phyloP scores from a whole-genome alignment of 306 rosid genomes.

The Delonix regia region DNA sequence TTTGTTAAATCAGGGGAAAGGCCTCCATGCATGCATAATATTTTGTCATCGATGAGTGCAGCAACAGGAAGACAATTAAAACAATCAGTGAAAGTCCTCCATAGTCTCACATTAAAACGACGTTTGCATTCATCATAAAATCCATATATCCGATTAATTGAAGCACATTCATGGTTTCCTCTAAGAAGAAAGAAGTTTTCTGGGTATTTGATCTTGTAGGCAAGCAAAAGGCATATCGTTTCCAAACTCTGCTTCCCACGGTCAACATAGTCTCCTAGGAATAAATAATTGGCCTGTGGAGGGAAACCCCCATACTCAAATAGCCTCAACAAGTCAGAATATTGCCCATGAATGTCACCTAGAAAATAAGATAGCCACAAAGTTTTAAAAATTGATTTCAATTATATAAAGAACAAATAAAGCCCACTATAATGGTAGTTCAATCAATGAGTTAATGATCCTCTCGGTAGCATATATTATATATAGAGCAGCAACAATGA shows the following conservation, averaged over 20 bases:
- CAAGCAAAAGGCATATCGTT: constrained; percentile 47
- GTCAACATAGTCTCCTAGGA: constrained; percentile 48
- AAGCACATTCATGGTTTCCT: constrained; percentile 49
- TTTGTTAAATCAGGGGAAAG: constrained; percentile 41
- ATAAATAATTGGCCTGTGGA: constrained; percentile 47
- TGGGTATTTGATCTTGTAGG: constrained; percentile 47
- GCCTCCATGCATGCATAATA: constrained; percentile 49
- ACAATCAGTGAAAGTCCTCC: constrained; percentile 45
- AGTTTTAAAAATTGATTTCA: not conserved
- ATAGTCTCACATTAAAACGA: constrained; percentile 40
- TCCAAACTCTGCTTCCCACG: constrained; percentile 52
- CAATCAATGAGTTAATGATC: not conserved
- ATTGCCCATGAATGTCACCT: constrained; percentile 51
- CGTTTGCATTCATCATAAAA: constrained; percentile 48
- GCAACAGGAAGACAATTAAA: constrained; percentile 46
- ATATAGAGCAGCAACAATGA: not conserved
- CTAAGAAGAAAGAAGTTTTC: constrained; percentile 44
- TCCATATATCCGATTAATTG: constrained; percentile 40
- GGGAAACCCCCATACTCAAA: constrained; percentile 52
- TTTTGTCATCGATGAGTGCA: constrained; percentile 42
- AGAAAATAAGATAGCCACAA: constrained; percentile 11
- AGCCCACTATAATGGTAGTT: not conserved
- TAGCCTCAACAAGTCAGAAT: constrained; percentile 41
- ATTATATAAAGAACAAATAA: not conserved
- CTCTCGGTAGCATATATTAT: not conserved